A percentile compares a stretch with the other conserved stretches of the same genome.
These are phyloP conservation scores for Epithele typhae DNA, from an alignment of 768 basidiomycete genomes.

Conservation along the genomic window DNA sequence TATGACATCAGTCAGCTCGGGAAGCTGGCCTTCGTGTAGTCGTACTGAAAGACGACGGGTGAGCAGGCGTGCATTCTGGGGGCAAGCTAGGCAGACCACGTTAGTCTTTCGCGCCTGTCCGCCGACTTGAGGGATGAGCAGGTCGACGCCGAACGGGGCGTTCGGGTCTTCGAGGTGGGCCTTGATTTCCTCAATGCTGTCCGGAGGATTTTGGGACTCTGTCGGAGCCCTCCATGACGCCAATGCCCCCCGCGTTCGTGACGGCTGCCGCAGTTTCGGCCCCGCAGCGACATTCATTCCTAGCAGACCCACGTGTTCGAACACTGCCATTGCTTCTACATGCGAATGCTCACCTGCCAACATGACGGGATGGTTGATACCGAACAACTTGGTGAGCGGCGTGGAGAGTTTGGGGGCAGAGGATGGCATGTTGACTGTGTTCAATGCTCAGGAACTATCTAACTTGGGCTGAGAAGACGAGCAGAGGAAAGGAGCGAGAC, in stretches of 20 bases:
- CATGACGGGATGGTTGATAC: conserved; percentile 80
- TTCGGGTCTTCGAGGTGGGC: conserved; percentile 66
- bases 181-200: conserved; percentile 70
- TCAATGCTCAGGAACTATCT: too few relatives aligned
- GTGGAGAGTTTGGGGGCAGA: conserved; percentile 63
- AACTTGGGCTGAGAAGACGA: too few relatives aligned
- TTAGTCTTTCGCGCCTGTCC: conserved; percentile 84
- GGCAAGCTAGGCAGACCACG: conserved; percentile 24
- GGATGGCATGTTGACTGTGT: conserved; percentile 50
- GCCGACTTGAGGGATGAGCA: conserved; percentile 79
- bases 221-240: conserved; percentile 84
- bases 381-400: conserved; percentile 70
- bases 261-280: conserved; percentile 79
- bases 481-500: too few relatives aligned
- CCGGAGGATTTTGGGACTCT: conserved; percentile 66
- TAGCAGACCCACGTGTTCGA: conserved; percentile 7
- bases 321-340: too few relatives aligned
- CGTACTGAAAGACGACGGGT: conserved; percentile 34
- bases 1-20: conserved; percentile 74
- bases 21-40: conserved; percentile 76
- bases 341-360: conserved; percentile 62
- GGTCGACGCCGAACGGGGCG: conserved; percentile 79
- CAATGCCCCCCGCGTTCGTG: conserved; percentile 88
- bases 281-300: conserved; percentile 88
- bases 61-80: not conserved